These are phyloP conservation scores for Zopfia rhizophila DNA, from an alignment of 2,329 filamentous ascomycete species.

Conservation along the genomic window DNA sequence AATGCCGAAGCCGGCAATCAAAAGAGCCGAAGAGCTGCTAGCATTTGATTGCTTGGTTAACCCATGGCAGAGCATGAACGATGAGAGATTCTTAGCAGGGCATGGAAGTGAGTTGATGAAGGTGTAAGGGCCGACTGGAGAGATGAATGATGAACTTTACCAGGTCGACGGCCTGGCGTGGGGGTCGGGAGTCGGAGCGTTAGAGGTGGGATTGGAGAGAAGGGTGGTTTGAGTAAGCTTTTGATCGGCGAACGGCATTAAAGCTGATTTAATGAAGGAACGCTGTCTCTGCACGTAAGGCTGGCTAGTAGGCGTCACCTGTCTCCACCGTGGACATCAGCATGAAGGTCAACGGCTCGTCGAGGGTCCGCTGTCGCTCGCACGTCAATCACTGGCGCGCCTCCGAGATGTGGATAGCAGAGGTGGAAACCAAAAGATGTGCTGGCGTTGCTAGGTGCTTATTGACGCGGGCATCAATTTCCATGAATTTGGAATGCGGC, in stretches of 20 bases:
- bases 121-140: too few species aligned
- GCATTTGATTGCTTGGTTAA: too few species aligned
- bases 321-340: too few species aligned
- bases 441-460: constrained; percentile 11
- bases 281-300: constrained; percentile 12
- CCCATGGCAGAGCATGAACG: background rate
- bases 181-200: background rate
- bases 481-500: constrained; percentile 3
- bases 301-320: constrained; percentile 1
- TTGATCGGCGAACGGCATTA: constrained; percentile 19
- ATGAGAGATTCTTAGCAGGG: constrained; percentile 1
- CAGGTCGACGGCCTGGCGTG: constrained; percentile 1
- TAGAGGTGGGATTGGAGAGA: background rate
- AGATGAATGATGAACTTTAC: too few species aligned
- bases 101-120: background rate
- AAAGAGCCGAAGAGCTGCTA: too few species aligned
- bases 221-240: constrained; percentile 17
- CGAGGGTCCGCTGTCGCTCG: too few species aligned
- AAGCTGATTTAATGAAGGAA: constrained; percentile 13
- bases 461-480: constrained; percentile 6
- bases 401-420: too few species aligned
- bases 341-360: too few species aligned
- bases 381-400: too few species aligned
- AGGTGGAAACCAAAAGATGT: constrained; percentile 6
- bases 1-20: constrained; percentile 18